Conservation (phyloP, 1,139 yeast genomes). For the Arxiozyma heterogenica region DNA sequence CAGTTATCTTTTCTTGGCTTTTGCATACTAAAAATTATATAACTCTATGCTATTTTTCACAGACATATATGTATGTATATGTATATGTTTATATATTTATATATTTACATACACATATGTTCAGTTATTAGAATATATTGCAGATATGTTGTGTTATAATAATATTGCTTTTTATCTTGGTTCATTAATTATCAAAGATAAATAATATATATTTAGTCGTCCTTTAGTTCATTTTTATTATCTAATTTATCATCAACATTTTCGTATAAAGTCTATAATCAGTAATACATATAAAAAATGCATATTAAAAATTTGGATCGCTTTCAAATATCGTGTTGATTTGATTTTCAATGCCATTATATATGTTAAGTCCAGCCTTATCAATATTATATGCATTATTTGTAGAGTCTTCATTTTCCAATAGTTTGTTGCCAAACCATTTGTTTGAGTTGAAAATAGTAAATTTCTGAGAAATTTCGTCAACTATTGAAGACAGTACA, state of each 20-base stretch:
- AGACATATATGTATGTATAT: background rate
- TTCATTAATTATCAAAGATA: background rate
- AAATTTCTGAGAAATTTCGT: constrained; percentile 5
- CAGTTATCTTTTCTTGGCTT: too few species aligned
- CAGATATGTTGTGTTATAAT: background rate
- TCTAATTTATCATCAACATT: background rate
- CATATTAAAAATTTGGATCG: background rate
- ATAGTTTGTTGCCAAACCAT: constrained; percentile 3
- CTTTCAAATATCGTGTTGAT: constrained; percentile 1
- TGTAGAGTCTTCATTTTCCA: background rate
- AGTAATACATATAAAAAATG: background rate
- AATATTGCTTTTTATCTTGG: background rate
- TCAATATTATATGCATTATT: constrained; percentile 1
- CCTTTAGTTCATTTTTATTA: background rate
- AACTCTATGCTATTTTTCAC: background rate
- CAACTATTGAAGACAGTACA: background rate
- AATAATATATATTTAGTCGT: background rate
- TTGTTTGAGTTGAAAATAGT: background rate
- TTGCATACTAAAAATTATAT: background rate
- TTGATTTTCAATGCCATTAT: constrained; percentile 2
- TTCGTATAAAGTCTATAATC: background rate
- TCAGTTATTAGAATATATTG: background rate
- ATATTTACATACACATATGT: background rate
- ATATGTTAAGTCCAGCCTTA: constrained; percentile 6
- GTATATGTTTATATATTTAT: background rate